These are phyloP conservation scores for Actinomucor elegans DNA, from an alignment of 371 early-diverging fungal genomes.

Conservation along the genomic window DNA sequence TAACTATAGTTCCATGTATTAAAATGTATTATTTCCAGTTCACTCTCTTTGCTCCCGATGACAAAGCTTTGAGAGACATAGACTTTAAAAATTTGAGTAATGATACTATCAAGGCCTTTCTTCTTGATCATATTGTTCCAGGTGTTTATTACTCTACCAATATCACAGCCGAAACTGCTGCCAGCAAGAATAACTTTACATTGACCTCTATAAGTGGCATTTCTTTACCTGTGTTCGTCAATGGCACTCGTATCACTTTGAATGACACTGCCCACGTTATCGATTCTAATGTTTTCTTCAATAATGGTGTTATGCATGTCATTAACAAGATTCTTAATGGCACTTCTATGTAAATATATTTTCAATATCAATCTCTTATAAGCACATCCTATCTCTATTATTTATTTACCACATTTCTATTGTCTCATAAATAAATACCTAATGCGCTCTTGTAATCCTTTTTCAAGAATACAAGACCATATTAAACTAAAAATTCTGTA, in stretches of 20 bases:
- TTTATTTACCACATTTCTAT: too few relatives aligned
- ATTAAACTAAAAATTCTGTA: too few relatives aligned
- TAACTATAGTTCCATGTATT: not conserved
- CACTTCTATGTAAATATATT: not conserved
- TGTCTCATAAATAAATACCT: too few relatives aligned
- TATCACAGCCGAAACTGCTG: conserved; percentile 25
- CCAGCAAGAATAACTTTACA: conserved; percentile 3
- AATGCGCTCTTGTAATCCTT: too few relatives aligned
- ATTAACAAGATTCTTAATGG: conserved; percentile 31
- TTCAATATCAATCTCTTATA: too few relatives aligned
- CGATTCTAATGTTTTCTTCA: conserved; percentile 32
- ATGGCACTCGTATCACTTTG: conserved; percentile 16
- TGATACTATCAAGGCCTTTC: conserved; percentile 15
- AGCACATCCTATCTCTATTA: too few relatives aligned
- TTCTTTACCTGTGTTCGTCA: conserved; percentile 13
- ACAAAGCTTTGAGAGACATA: conserved; percentile 17
- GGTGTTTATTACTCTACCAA: conserved; percentile 42
- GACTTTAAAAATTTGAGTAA: not conserved
- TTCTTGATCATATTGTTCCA: conserved; percentile 33
- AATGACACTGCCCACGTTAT: conserved; percentile 38
- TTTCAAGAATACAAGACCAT: too few relatives aligned
- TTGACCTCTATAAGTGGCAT: conserved; percentile 11
- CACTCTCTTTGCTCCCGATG: conserved; percentile 39
- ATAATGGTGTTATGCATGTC: conserved; percentile 52
- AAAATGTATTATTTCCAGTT: conserved; percentile 27